phyloP scores from a whole-genome alignment of 345 rosid genomes.

The Hevea brasiliensis region DNA sequence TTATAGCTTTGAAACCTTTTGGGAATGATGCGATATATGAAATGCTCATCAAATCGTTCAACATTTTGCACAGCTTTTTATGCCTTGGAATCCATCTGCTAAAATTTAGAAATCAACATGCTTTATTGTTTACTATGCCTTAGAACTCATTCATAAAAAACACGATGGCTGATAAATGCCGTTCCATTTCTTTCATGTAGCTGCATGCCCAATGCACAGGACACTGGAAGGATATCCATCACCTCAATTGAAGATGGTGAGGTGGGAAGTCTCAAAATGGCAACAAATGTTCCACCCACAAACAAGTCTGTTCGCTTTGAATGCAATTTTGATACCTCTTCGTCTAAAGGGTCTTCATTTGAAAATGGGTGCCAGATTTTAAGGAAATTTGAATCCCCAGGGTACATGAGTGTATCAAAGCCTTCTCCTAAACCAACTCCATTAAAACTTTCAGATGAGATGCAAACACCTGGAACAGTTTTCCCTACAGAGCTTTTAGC shows the following conservation, averaged over 20 bases:
- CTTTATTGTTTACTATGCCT: not conserved
- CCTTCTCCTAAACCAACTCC: slow-evolving; percentile 69
- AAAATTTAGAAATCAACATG: not conserved
- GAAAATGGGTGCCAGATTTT: slow-evolving; percentile 37
- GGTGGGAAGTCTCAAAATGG: slow-evolving; percentile 31
- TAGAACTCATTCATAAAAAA: not conserved
- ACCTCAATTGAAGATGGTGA: slow-evolving; percentile 42
- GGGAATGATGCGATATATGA: not conserved
- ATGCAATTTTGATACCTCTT: slow-evolving; percentile 42
- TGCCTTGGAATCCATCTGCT: not conserved
- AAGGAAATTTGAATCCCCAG: slow-evolving; percentile 34
- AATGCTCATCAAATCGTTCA: not conserved
- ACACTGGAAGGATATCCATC: slow-evolving; percentile 31
- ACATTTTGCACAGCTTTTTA: not conserved
- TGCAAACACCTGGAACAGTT: slow-evolving; percentile 98
- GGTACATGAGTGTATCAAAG: slow-evolving; percentile 31
- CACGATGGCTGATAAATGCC: not conserved
- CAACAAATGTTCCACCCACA: slow-evolving; percentile 38
- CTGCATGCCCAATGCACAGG: slow-evolving; percentile 45
- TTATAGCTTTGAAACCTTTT: no score
- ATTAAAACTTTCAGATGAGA: slow-evolving; percentile 71
- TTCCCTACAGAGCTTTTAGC: slow-evolving; percentile 53
- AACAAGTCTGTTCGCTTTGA: slow-evolving; percentile 61
- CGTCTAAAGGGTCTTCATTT: slow-evolving; percentile 39
- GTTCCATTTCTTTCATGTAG: slow-evolving; percentile 36